Conservation (phyloP, 371 early-diverging fungal species). For the Lichtheimia hyalospora region DNA sequence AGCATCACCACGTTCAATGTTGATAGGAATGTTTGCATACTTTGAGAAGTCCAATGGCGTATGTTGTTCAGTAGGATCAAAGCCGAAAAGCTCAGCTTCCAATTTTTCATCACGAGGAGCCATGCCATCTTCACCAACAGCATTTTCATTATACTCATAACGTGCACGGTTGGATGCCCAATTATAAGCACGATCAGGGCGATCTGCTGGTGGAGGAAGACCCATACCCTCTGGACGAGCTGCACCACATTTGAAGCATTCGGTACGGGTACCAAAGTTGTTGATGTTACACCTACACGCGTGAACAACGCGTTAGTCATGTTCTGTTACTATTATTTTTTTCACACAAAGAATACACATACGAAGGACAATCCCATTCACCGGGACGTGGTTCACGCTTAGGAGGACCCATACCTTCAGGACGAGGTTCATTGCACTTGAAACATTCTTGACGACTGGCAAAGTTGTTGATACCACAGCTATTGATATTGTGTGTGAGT, state of each 20-base stretch:
- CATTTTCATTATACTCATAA: slow-evolving; percentile 55
- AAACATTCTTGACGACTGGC: slow-evolving; percentile 30
- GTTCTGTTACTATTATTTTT: background rate
- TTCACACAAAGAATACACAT: slow-evolving; percentile 16
- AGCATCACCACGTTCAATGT: slow-evolving; percentile 37
- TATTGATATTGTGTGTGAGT: background rate
- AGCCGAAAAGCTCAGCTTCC: slow-evolving; percentile 48
- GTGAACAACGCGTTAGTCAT: background rate
- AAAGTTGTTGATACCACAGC: slow-evolving; percentile 23
- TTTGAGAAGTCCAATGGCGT: slow-evolving; percentile 56
- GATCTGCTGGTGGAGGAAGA: slow-evolving; percentile 18
- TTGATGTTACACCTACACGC: slow-evolving; percentile 58
- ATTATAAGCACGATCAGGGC: slow-evolving; percentile 35
- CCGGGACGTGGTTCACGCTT: slow-evolving; percentile 49
- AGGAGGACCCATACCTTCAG: slow-evolving; percentile 36
- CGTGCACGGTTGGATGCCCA: slow-evolving; percentile 57
- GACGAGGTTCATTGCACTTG: slow-evolving; percentile 37
- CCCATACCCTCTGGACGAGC: slow-evolving; percentile 18
- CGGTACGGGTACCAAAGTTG: slow-evolving; percentile 64
- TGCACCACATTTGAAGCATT: slow-evolving; percentile 69
- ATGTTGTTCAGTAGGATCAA: slow-evolving; percentile 38
- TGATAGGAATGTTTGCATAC: slow-evolving; percentile 53
- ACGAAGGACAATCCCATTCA: slow-evolving; percentile 70
- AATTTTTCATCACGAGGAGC: slow-evolving; percentile 35
- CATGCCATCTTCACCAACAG: slow-evolving; percentile 35